phyloP scores from a whole-genome alignment of 768 basidiomycete genomes.

The Suillus hirtellus region DNA sequence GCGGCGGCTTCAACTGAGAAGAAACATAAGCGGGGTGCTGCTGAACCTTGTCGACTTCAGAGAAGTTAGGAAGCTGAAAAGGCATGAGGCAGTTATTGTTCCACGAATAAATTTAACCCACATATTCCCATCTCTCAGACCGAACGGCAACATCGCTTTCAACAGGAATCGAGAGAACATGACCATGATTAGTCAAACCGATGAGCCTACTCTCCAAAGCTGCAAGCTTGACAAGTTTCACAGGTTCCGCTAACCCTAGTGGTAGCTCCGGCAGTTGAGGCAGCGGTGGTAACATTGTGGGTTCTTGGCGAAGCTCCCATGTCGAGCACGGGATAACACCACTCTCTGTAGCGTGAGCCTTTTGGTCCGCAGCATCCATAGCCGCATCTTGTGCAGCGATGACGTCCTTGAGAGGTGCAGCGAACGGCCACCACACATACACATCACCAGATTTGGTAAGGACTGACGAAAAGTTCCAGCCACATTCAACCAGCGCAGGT shows the following conservation, averaged over 20 bases:
- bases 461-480: slow-evolving; percentile 77
- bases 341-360: slow-evolving; percentile 34
- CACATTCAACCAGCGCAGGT: slow-evolving; percentile 70
- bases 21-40: slow-evolving; percentile 46
- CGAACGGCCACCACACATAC: slow-evolving; percentile 73
- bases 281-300: slow-evolving; percentile 57
- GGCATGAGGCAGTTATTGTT: slow-evolving; percentile 1
- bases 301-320: slow-evolving; percentile 59
- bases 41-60: slow-evolving; percentile 55
- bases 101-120: slow-evolving; percentile 35
- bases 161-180: slow-evolving; percentile 67
- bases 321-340: slow-evolving; percentile 57
- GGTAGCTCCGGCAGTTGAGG: slow-evolving; percentile 58
- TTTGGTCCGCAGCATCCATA: slow-evolving; percentile 44
- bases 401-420: slow-evolving; percentile 40
- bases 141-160: slow-evolving; percentile 39
- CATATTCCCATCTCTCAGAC: slow-evolving; percentile 69
- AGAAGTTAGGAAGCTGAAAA: slow-evolving; percentile 70
- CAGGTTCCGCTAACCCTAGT: slow-evolving; percentile 29
- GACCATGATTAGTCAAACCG: slow-evolving; percentile 78
- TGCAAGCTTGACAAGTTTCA: slow-evolving; percentile 76
- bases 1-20: slow-evolving; percentile 38
- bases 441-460: slow-evolving; percentile 74
- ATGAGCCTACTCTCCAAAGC: slow-evolving; percentile 71
- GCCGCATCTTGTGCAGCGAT: slow-evolving; percentile 41